Conservation (phyloP, 2,329 filamentous ascomycete genomes). For the Kalaharituber pfeilii region DNA sequence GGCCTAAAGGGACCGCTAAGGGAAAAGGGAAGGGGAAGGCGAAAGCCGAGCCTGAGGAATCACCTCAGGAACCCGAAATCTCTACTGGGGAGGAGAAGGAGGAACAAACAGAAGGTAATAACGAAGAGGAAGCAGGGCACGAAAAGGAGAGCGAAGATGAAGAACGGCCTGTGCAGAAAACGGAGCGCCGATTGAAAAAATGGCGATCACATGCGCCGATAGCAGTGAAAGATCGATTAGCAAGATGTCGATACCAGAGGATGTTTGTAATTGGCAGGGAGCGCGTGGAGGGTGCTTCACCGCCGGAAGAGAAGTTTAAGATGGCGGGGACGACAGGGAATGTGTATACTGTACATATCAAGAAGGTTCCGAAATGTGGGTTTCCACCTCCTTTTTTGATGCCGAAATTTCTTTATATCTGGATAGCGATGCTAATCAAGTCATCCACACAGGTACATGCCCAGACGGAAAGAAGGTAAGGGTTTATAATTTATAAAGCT, state of each 20-base stretch:
- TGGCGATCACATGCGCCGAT: conserved; percentile 18
- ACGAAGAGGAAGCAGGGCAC: too few relatives aligned
- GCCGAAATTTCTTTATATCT: not conserved
- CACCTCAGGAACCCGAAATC: conserved; percentile 3
- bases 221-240: conserved; percentile 15
- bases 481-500: too few relatives aligned
- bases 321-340: conserved; percentile 49
- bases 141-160: not conserved
- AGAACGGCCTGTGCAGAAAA: not conserved
- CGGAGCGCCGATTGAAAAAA: conserved; percentile 16
- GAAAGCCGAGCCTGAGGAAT: not conserved
- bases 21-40: conserved; percentile 4
- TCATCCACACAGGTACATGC: not conserved
- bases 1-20: conserved; percentile 5
- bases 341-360: conserved; percentile 42
- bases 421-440: too few relatives aligned
- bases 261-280: conserved; percentile 20
- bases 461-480: not conserved
- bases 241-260: conserved; percentile 18
- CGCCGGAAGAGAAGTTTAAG: conserved; percentile 37
- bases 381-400: too few relatives aligned
- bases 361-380: conserved; percentile 35
- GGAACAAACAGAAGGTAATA: too few relatives aligned
- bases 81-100: too few relatives aligned
- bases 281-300: conserved; percentile 23